Percentiles rank a stretch among this genome's conserved stretches.
Evolutionary conservation across 805 yeast genomes (phyloP).

Genomic region (Kuraishia borneana): DNA sequence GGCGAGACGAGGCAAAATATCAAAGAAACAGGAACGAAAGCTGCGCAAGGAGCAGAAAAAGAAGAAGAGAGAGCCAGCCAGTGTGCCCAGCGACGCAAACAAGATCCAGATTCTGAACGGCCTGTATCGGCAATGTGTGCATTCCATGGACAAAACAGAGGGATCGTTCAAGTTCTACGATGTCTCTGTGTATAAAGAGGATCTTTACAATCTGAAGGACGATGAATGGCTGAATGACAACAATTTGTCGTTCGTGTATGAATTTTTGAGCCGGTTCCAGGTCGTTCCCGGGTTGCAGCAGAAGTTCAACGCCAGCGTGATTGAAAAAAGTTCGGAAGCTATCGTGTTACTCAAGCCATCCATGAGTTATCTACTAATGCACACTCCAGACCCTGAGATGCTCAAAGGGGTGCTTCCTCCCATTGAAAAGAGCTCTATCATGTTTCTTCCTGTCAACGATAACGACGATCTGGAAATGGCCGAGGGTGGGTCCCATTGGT

Average conservation of each 20-base stretch:
- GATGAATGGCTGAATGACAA: slow-evolving; percentile 72
- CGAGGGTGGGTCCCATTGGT: slow-evolving; percentile 74
- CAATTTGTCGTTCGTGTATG: slow-evolving; percentile 52
- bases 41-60: slow-evolving; percentile 6
- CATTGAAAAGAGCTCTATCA: slow-evolving; percentile 29
- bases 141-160: slow-evolving; percentile 10
- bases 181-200: slow-evolving; percentile 46
- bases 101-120: slow-evolving; percentile 8
- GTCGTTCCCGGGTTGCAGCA: slow-evolving; percentile 14
- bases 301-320: slow-evolving; percentile 5
- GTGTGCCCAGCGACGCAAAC: slow-evolving; percentile 7
- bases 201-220: slow-evolving; percentile 42
- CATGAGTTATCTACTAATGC: slow-evolving; percentile 48
- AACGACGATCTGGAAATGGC: slow-evolving; percentile 45
- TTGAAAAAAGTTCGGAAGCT: slow-evolving; percentile 16
- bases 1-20: slow-evolving; percentile 13
- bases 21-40: slow-evolving; percentile 11
- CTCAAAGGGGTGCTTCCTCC: slow-evolving; percentile 35
- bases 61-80: slow-evolving; percentile 3
- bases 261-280: slow-evolving; percentile 30
- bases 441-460: slow-evolving; percentile 62
- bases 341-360: slow-evolving; percentile 45
- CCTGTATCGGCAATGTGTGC: slow-evolving; percentile 7
- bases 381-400: slow-evolving; percentile 29
- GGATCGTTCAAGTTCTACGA: slow-evolving; percentile 41